phyloP scores from a whole-genome alignment of 2,329 filamentous ascomycete genomes.

The Sporothrix euskadiensis region DNA sequence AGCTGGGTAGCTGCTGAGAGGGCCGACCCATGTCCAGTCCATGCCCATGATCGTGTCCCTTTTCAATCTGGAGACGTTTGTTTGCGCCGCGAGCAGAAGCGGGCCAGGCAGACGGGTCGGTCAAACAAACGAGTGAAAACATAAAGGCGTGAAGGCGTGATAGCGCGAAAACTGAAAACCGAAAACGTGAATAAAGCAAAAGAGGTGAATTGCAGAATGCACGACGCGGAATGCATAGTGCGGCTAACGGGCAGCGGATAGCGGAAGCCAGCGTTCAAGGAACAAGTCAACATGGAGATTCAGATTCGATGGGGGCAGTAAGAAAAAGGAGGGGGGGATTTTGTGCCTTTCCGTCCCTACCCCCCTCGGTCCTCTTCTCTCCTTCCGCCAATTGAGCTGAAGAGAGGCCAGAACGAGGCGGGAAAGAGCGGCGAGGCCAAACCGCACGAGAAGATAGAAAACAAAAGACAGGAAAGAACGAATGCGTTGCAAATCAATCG shows the following conservation, averaged over 20 bases:
- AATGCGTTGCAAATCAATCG: not conserved
- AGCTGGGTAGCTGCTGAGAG: not conserved
- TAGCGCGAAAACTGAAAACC: too few species aligned
- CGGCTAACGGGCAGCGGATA: conserved; percentile 7
- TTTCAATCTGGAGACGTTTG: not conserved
- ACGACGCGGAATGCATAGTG: conserved; percentile 2
- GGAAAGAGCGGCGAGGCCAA: not conserved
- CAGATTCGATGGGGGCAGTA: not conserved
- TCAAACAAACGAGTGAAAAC: not conserved
- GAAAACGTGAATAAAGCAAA: not conserved
- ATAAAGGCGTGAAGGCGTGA: too few species aligned
- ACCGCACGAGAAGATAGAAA: not conserved
- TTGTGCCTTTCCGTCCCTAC: not conserved
- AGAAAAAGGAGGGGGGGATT: not conserved
- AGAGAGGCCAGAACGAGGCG: not conserved
- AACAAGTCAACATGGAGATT: not conserved
- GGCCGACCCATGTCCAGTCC: not conserved
- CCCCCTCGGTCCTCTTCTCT: not conserved
- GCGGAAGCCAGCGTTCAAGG: not conserved
- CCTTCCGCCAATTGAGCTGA: not conserved
- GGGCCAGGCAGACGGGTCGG: not conserved
- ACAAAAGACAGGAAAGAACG: not conserved
- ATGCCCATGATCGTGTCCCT: too few species aligned
- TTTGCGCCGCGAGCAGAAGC: not conserved
- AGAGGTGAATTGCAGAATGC: not conserved